Evolutionary conservation across 257 asterid species (phyloP).

Genomic region (Eustoma russellianum): DNA sequence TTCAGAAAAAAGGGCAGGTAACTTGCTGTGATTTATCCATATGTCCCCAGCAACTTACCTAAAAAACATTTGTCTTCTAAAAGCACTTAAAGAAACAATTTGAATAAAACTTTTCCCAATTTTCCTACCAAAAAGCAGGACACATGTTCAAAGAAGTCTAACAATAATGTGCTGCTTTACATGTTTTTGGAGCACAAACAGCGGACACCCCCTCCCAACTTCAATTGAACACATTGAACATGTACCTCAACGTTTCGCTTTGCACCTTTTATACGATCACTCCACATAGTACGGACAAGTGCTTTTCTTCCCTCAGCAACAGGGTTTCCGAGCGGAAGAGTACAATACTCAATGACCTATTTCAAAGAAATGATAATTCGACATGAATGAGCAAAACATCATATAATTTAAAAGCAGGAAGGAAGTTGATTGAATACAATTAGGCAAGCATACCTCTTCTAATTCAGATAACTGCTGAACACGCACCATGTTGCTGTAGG

Average conservation of each 20-base stretch:
- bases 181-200: too few species aligned
- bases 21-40: too few species aligned
- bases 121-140: too few species aligned
- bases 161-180: too few species aligned
- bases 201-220: not conserved
- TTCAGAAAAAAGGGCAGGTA: too few species aligned
- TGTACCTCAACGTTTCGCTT: slow-evolving; percentile 94
- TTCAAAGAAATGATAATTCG: slow-evolving; percentile 17
- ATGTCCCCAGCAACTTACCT: too few species aligned
- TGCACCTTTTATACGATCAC: slow-evolving; percentile 91
- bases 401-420: not conserved
- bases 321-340: slow-evolving; percentile 74
- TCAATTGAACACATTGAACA: not conserved
- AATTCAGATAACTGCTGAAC: slow-evolving; percentile 92
- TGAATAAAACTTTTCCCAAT: too few species aligned
- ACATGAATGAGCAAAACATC: not conserved
- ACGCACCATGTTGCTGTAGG: slow-evolving; percentile 97
- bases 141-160: too few species aligned
- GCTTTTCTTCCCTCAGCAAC: slow-evolving; percentile 86
- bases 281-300: slow-evolving; percentile 97
- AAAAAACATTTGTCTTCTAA: too few species aligned
- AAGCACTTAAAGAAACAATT: too few species aligned
- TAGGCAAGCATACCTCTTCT: slow-evolving; percentile 62
- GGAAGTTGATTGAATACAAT: not conserved
- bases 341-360: slow-evolving; percentile 90